Percentiles rank a stretch among this genome's conserved stretches.
phyloP scores from a whole-genome alignment of 169 alveolate species.

The Plasmodium gonderi region DNA sequence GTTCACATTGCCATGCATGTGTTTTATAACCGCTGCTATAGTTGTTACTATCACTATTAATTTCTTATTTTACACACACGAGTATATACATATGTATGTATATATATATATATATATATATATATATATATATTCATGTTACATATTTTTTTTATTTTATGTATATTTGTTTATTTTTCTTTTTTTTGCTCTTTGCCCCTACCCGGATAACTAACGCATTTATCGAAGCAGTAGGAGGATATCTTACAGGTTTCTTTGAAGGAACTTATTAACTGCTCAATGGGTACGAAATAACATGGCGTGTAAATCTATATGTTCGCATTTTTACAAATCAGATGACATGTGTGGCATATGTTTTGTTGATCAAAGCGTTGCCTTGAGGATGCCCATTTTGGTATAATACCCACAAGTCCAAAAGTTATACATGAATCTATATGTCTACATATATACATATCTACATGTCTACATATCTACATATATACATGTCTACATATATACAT shows the following conservation, averaged over 20 bases:
- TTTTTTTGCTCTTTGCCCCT: not conserved
- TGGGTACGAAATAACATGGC: not conserved
- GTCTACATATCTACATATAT: not conserved
- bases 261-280: slow-evolving; percentile 23
- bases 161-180: not conserved
- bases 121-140: not conserved
- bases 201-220: slow-evolving; percentile 72
- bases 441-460: no score
- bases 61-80: not conserved
- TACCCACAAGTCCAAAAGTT: no score
- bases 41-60: no score
- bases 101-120: not conserved
- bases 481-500: no score
- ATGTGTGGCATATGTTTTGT: no score
- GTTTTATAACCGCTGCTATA: no score
- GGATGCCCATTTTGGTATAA: no score
- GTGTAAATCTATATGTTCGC: no score
- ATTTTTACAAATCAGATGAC: no score
- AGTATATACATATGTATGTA: no score
- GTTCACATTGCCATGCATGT: no score
- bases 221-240: slow-evolving; percentile 69
- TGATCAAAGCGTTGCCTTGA: no score
- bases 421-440: not conserved
- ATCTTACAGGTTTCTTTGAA: slow-evolving; percentile 68
- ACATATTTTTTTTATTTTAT: not conserved